Conservation (phyloP, 768 basidiomycete species). For the Panellus pusillus region DNA sequence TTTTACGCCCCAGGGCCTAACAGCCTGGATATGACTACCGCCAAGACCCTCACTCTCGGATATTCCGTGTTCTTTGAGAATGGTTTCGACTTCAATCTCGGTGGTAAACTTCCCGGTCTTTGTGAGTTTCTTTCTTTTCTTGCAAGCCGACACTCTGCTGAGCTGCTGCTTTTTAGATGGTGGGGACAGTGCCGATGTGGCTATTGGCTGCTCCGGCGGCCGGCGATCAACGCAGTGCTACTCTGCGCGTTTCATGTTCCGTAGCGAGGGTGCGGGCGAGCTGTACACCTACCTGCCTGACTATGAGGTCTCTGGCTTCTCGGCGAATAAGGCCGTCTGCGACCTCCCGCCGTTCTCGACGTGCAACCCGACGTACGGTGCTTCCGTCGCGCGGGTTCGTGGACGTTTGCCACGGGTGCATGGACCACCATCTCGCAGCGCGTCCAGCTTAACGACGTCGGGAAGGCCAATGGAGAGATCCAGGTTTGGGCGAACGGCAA, state of each 20-base stretch:
- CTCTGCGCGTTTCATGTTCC: conserved; percentile 73
- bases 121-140: conserved; percentile 43
- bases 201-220: conserved; percentile 65
- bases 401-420: conserved; percentile 58
- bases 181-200: conserved; percentile 47
- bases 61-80: conserved; percentile 62
- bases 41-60: conserved; percentile 65
- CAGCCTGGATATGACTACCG: conserved; percentile 52
- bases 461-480: conserved; percentile 69
- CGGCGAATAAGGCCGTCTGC: conserved; percentile 51
- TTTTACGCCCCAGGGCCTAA: conserved; percentile 68
- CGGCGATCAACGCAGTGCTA: conserved; percentile 57
- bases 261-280: conserved; percentile 57
- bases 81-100: conserved; percentile 64
- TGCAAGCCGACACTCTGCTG: not conserved
- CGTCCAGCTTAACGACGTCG: conserved; percentile 72
- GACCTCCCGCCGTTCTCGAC: conserved; percentile 47
- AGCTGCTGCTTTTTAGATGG: conserved; percentile 34
- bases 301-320: conserved; percentile 35
- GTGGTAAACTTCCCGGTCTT: conserved; percentile 70
- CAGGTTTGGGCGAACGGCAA: conserved; percentile 66
- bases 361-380: conserved; percentile 64
- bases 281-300: conserved; percentile 72
- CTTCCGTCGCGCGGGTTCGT: conserved; percentile 71
- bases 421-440: conserved; percentile 74